phyloP scores from a whole-genome alignment of 257 asterid genomes.

The Capsicum pubescens region DNA sequence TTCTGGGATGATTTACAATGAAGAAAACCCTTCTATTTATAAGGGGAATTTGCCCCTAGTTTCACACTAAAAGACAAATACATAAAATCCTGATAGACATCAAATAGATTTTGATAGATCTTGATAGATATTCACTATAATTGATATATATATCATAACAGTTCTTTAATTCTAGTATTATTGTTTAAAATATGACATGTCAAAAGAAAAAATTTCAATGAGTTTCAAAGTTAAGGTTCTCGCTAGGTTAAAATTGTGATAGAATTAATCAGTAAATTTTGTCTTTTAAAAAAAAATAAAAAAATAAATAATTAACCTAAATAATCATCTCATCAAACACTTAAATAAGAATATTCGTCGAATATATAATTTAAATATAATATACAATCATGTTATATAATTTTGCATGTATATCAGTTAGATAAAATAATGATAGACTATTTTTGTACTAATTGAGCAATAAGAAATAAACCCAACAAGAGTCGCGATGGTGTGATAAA shows the following conservation, averaged over 20 bases:
- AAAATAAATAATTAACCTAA: background rate
- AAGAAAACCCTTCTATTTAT: too few relatives aligned
- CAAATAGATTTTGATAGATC: too few relatives aligned
- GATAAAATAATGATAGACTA: too few relatives aligned
- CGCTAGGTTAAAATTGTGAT: background rate
- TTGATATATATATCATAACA: too few relatives aligned
- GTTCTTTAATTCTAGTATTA: background rate
- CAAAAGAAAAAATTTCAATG: background rate
- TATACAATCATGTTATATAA: too few relatives aligned
- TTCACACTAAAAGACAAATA: too few relatives aligned
- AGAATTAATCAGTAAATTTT: background rate
- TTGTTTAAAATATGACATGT: too few relatives aligned
- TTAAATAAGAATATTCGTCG: background rate
- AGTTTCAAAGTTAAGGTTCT: background rate
- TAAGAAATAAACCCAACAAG: background rate
- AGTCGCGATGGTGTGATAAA: fast-evolving
- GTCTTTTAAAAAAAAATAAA: background rate
- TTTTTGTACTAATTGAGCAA: background rate
- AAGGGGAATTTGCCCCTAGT: too few relatives aligned
- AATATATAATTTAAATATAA: background rate
- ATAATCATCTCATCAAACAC: background rate
- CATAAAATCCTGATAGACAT: too few relatives aligned
- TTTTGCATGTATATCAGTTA: too few relatives aligned
- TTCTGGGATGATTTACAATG: too few relatives aligned
- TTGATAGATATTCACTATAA: too few relatives aligned